Base-by-base conservation (phyloP, 2,329 filamentous ascomycete genomes). In the Septoria linicola region DNA sequence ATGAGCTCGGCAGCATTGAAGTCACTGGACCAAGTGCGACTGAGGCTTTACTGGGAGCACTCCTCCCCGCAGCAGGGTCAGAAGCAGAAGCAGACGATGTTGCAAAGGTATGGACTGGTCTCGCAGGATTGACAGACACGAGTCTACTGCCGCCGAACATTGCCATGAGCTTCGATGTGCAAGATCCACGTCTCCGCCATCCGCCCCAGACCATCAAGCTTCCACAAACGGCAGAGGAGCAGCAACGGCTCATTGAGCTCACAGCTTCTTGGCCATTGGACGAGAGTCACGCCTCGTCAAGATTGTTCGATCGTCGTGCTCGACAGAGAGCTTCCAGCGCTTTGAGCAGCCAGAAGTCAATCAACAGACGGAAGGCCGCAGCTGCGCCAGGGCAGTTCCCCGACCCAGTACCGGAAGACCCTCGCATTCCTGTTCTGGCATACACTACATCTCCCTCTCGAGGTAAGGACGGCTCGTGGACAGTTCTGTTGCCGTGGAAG, bases 401-500 rank as follows among this genome's bases (percentile, higher is more conserved):
- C 0, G 71, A 79, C 17, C 67, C 81, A 1, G 76, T 77, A 7
- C 58, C 75, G 1, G 75, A 73, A 7, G 90, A 96, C 63, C 88
- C 88, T 1, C 73, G 79, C 1, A 93, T 97, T 13, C 93, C 93
- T 1, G 71, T 92, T 32, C 74, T 92, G 1, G 71, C 95, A 4
- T 76, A 89, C 3, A 49, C 42, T 21, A 55, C 44, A 13, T 45
- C 51, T 5, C 51, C 23, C n/a, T 73, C 69, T 8, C 79, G 78
- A 40, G 35, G 40, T 35, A 37, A 14, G 1, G 83, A 86, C 41
- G 85, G 86, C 0, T 84, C 78, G 0, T 97, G 90, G 89, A 93
- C 85, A 0, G 68, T 97, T 1, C 76, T 97, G 19, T 78, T 93
- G 2, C 93, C 93, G 0, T 96, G 92, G 89, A 90, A 88, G 66